Evolutionary conservation across 2,329 filamentous ascomycete species (phyloP).

Genomic region (Aphanoascus verrucosus): DNA sequence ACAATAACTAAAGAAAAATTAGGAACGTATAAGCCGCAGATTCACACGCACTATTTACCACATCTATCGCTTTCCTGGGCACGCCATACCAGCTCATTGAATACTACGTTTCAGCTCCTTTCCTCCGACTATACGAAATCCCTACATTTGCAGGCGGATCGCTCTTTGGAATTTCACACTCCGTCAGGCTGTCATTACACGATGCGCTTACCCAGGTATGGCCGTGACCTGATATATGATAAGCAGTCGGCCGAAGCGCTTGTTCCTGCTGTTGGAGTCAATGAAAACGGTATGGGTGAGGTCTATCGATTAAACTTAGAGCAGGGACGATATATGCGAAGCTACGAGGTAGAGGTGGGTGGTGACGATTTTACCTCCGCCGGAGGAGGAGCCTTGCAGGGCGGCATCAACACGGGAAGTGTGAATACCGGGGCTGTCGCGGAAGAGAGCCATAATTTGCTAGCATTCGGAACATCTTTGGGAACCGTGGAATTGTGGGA

Average conservation of each 20-base stretch:
- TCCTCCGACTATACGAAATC: conserved; percentile 91
- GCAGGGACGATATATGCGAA: conserved; percentile 83
- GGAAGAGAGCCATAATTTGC: conserved; percentile 76
- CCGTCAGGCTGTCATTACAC: conserved; percentile 78
- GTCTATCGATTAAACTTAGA: conserved; percentile 90
- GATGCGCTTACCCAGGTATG: conserved; percentile 84
- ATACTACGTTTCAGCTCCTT: conserved; percentile 80
- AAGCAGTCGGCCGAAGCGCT: conserved; percentile 71
- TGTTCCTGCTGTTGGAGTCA: conserved; percentile 77
- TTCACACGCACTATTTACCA: conserved; percentile 89
- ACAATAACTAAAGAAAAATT: background rate
- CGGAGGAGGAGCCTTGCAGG: conserved; percentile 68
- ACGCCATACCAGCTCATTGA: conserved; percentile 82
- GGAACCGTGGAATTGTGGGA: conserved; percentile 99
- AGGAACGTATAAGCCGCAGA: conserved; percentile 66
- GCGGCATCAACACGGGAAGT: conserved; percentile 70
- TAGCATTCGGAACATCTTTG: conserved; percentile 85
- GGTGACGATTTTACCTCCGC: conserved; percentile 59
- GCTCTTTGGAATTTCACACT: conserved; percentile 86
- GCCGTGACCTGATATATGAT: conserved; percentile 79
- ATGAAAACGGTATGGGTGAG: conserved; percentile 75
- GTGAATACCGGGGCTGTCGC: conserved; percentile 83
- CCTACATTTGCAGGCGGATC: conserved; percentile 82
- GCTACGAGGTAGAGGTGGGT: conserved; percentile 83
- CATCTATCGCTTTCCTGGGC: conserved; percentile 90